A percentile compares a stretch with the other conserved stretches of the same genome.
Conservation (phyloP, 139 green algal genomes). For the Volvox africanus region DNA sequence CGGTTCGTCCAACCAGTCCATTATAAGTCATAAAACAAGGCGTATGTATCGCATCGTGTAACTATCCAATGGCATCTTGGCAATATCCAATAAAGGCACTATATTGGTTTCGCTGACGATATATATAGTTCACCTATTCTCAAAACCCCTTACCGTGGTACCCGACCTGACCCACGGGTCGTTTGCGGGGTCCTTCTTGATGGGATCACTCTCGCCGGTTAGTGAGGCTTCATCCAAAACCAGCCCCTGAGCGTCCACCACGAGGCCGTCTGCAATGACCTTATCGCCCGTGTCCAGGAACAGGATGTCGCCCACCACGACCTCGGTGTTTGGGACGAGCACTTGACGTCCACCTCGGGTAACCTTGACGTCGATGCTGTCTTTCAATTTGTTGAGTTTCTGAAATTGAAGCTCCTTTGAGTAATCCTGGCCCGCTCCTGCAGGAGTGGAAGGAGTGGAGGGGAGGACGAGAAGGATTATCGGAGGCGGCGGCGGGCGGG, state of each 20-base stretch:
- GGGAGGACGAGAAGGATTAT: too few species aligned
- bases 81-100: too few species aligned
- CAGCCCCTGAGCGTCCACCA: conserved; percentile 24
- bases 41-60: too few species aligned
- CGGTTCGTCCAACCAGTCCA: too few species aligned
- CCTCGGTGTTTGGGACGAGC: conserved; percentile 35
- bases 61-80: too few species aligned
- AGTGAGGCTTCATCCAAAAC: conserved; percentile 92
- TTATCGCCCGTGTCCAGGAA: conserved; percentile 91
- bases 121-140: too few species aligned
- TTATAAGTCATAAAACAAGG: too few species aligned
- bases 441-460: not conserved
- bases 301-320: conserved; percentile 92
- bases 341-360: conserved; percentile 68
- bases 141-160: conserved; percentile 88
- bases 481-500: too few species aligned
- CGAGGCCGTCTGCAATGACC: conserved; percentile 44
- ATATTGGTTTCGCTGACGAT: too few species aligned
- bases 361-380: conserved; percentile 89
- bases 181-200: conserved; percentile 78
- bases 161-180: conserved; percentile 85
- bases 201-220: conserved; percentile 92
- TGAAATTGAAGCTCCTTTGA: conserved; percentile 94
- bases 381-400: conserved; percentile 91
- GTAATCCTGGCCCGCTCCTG: conserved; percentile 91